Evolutionary conservation across 192 early-diverging fungal genomes (phyloP), one percentile per base, ranked within the genome.

Genomic region (Coemansia sp.): DNA sequence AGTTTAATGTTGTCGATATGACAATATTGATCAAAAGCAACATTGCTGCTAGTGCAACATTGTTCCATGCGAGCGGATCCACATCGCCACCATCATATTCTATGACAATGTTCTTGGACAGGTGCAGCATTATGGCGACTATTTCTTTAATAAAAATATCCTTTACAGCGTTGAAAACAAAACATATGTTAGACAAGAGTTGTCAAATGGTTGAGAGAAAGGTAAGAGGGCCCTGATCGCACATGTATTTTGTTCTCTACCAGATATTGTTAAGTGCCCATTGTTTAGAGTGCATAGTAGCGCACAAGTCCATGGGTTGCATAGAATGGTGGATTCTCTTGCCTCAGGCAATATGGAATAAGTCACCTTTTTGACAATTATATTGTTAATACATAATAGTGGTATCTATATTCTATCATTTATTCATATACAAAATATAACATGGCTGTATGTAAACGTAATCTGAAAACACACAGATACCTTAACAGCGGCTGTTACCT

Each of bases 31-130:
- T 51, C 4, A 63, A 32, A 8, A 83, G 70, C 55, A 78, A 54
- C 64, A 58, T 55, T 3, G 75, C 75, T 10, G 80, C 80, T 46
- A 75, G 50, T 1, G 61, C 72, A 23, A 83, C 80, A 31, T 78
- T 83, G 17, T 60, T 20, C 80, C 80, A 83, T 33, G 72, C 66
- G 1, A 83, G 63, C 4, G 75, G 75, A 25, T 53, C 33, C 8
- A 52, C 31, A 4, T 50, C 27, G 9, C 65, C 61, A 14, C 53
- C 36, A 25, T 27, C 50, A 6, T 7, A 17, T 53, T 61, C 23
- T 11, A 50, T 25, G 27, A 8, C 59, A 14, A 21, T 29, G 2
- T 9, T n/a, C 14, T 51, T n/a, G 39, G 39, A 46, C 9, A 17
- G 14, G 59, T 11, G 24, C 42, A 14, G 51, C 19, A 51, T 61